Percentiles rank a stretch among this genome's conserved stretches.
Conservation (phyloP, 2,329 filamentous ascomycete species). For the Colletotrichum somersetense region DNA sequence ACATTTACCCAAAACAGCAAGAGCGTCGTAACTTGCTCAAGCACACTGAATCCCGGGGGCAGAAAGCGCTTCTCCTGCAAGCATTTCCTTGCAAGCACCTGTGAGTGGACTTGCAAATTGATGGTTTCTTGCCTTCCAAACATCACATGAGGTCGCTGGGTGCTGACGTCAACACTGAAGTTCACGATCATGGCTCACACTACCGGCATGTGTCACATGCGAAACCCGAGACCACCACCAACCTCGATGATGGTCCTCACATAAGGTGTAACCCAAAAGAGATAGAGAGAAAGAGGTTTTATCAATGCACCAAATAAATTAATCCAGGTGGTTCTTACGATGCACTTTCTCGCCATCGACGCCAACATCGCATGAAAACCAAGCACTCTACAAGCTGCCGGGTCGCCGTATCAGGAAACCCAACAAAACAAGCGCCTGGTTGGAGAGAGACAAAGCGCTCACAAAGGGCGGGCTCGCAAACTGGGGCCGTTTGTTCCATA, state of each 20-base stretch:
- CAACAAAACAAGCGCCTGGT: not conserved
- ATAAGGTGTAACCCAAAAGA: too few relatives aligned
- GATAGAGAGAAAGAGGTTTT: too few relatives aligned
- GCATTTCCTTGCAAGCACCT: not conserved
- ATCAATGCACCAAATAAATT: not conserved
- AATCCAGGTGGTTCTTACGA: not conserved
- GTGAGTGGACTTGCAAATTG: not conserved
- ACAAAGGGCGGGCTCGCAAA: not conserved
- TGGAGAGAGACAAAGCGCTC: not conserved
- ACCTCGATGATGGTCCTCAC: not conserved
- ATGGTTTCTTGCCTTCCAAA: not conserved
- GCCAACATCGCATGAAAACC: not conserved
- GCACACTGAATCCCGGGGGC: too few relatives aligned
- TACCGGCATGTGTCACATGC: not conserved
- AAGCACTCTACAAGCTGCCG: not conserved
- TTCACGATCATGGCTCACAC: not conserved
- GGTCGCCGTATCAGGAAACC: not conserved
- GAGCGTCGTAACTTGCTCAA: too few relatives aligned
- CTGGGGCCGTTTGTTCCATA: not conserved
- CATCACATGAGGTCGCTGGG: not conserved
- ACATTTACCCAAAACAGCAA: too few relatives aligned
- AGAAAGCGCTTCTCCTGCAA: not conserved
- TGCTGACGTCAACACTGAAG: not conserved
- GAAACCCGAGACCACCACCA: not conserved
- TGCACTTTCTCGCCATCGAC: not conserved